Evolutionary conservation across 2,329 filamentous ascomycete species (phyloP).

Genomic region (Monosporascus sp.): DNA sequence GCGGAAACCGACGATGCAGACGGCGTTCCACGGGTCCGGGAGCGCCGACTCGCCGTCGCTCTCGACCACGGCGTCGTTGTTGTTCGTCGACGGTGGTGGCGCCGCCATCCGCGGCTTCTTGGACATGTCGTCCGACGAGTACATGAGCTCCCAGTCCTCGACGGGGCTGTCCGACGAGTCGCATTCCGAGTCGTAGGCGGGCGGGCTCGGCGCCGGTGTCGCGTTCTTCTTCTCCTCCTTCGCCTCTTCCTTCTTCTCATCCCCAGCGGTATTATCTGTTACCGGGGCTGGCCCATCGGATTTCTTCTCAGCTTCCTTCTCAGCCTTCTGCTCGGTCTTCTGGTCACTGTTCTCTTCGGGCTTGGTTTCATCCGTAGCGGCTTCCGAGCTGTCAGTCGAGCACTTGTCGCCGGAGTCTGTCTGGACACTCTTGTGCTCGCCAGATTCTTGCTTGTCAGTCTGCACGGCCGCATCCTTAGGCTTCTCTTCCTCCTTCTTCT

Average conservation of each 20-base stretch:
- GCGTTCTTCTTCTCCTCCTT: slow-evolving; percentile 13
- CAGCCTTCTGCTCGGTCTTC: neutral
- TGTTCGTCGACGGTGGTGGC: slow-evolving; percentile 13
- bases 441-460: slow-evolving; percentile 19
- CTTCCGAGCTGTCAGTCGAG: slow-evolving; percentile 8
- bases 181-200: slow-evolving; percentile 38
- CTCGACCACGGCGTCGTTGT: slow-evolving; percentile 23
- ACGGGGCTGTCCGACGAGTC: slow-evolving; percentile 57
- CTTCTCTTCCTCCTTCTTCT: slow-evolving; percentile 14
- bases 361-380: neutral
- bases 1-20: slow-evolving; percentile 35
- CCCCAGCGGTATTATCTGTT: neutral
- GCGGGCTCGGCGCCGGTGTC: slow-evolving; percentile 10
- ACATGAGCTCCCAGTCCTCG: slow-evolving; percentile 54
- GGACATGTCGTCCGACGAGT: slow-evolving; percentile 52
- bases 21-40: slow-evolving; percentile 36
- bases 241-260: slow-evolving; percentile 2
- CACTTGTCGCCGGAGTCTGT: slow-evolving; percentile 12
- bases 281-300: neutral
- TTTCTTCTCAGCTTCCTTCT: neutral
- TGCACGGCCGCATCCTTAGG: slow-evolving; percentile 25
- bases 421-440: slow-evolving; percentile 22
- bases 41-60: slow-evolving; percentile 35
- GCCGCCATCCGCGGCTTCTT: slow-evolving; percentile 41
- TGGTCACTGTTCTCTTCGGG: neutral